Base-by-base conservation (phyloP, 805 yeast genomes). In the Lachancea fermentati region DNA sequence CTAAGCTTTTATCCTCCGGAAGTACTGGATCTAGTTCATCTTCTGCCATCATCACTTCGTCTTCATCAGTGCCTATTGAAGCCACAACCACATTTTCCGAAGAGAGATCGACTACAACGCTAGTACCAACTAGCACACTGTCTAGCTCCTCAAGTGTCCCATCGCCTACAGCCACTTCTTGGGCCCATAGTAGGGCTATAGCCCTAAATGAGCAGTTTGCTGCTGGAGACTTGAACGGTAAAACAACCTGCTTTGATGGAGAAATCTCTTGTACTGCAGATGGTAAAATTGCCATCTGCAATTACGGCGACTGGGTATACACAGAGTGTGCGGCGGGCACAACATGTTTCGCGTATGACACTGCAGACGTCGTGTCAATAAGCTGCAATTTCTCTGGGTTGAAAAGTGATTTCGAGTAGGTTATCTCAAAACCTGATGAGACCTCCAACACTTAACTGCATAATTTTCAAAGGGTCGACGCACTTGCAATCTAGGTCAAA, bases 281-380 rank as follows among this genome's bases (percentile, higher is more conserved):
- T 48, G 84, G 81, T 26, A 42, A 63, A 14, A 68, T 72, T 48
- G 78, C 83, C 13, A 62, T 78, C 33, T 80, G 85, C 60, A 68
- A 73, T 50, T 66, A 63, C 52, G 79, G 79, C 30, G 42, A 58
- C 17, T 81, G 86, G 86, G 81, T 75, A 11, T 55, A 50, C 14
- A 67, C 69, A 52, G 67, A 60, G 30, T 80, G 87, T 63, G 74
- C 82, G n/a, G 62, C 72, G 2, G 81, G 82, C 34, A 79, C 86
- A 3, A 66, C 76, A 2, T 80, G 87, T 60, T 71, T 65, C 48
- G 82, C 85, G 17, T 73, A 65, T 49, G 66, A 59, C 24, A 52
- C 55, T 28, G 67, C 64, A 40, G 63, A 61, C 34, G 54, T 59
- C n/a, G 79, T 74, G 34, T 63, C 62, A 37, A 60, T 71, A 31